phyloP scores from a whole-genome alignment of 495 filamentous ascomycete genomes.

The Niebla homalea region DNA sequence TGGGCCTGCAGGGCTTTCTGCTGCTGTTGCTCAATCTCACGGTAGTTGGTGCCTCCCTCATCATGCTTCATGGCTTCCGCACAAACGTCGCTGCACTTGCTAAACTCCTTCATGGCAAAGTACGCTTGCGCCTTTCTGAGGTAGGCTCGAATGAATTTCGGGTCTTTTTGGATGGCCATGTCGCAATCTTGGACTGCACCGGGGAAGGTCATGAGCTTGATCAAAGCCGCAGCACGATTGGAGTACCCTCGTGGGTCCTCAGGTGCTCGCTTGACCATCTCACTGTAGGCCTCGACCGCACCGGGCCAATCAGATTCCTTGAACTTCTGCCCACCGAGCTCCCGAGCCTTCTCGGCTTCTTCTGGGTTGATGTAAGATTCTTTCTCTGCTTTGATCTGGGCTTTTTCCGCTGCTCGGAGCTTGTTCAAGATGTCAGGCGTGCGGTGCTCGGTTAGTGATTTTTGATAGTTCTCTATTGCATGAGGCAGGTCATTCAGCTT shows the following conservation, averaged over 20 bases:
- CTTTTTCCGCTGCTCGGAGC: constrained; percentile 84
- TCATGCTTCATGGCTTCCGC: constrained; percentile 69
- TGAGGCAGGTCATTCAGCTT: constrained; percentile 66
- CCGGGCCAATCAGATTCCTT: constrained; percentile 94
- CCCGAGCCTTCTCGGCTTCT: constrained; percentile 90
- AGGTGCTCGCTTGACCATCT: constrained; percentile 94
- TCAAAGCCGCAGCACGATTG: constrained; percentile 91
- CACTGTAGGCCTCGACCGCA: constrained; percentile 85
- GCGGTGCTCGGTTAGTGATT: constrained; percentile 89
- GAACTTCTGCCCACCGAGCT: constrained; percentile 90
- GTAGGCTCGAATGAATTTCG: constrained; percentile 89
- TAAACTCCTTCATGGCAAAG: constrained; percentile 95
- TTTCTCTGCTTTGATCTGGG: constrained; percentile 62
- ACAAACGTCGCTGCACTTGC: constrained; percentile 80
- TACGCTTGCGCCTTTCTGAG: constrained; percentile 87
- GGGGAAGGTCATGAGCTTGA: constrained; percentile 93
- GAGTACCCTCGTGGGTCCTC: constrained; percentile 89
- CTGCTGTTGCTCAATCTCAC: constrained; percentile 87
- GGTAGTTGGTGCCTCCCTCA: constrained; percentile 55
- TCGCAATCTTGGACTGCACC: constrained; percentile 88
- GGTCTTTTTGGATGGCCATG: constrained; percentile 75
- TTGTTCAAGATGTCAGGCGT: constrained; percentile 89
- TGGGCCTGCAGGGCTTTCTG: constrained; percentile 90
- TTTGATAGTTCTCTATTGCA: constrained; percentile 84
- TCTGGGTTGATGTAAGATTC: constrained; percentile 76